Percentiles rank a stretch among this genome's conserved stretches.
These are phyloP conservation scores for Yamadazyma sp. DNA, from an alignment of 1,139 yeast species.

Conservation along the genomic window DNA sequence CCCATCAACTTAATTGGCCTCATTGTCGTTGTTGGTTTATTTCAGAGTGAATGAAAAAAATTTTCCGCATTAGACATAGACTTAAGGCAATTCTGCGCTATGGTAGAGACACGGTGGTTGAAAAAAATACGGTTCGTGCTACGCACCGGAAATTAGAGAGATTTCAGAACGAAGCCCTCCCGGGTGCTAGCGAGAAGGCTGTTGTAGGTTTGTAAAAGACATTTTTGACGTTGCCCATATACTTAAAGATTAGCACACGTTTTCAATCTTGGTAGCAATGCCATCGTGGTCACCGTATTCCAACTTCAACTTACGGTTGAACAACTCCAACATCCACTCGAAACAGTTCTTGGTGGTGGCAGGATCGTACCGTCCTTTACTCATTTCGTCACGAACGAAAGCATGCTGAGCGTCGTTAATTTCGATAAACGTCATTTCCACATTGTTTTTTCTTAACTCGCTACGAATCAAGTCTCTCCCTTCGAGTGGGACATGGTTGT, in stretches of 20 bases:
- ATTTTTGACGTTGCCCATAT: no score
- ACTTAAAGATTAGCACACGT: constrained; percentile 71
- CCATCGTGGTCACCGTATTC: constrained; percentile 68
- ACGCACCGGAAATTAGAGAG: no score
- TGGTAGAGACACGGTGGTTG: background rate
- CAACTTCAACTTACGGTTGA: constrained; percentile 64
- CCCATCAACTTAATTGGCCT: constrained; percentile 66
- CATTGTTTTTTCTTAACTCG: constrained; percentile 58
- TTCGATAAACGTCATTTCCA: constrained; percentile 70
- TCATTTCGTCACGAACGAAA: constrained; percentile 72
- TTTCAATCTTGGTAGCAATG: constrained; percentile 48
- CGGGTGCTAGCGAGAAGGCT: no score
- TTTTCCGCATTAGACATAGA: constrained; percentile 2
- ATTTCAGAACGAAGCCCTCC: no score
- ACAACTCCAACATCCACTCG: constrained; percentile 68
- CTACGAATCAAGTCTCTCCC: constrained; percentile 74
- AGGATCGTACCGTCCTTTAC: constrained; percentile 79
- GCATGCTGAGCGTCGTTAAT: constrained; percentile 80
- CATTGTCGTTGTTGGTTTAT: constrained; percentile 22
- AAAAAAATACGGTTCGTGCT: no score
- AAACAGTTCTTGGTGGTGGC: constrained; percentile 69
- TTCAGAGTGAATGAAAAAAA: constrained; percentile 9
- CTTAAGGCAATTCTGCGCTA: background rate
- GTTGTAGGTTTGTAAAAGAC: no score
- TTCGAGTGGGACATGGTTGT: constrained; percentile 76